Evolutionary conservation across 495 filamentous ascomycete genomes (phyloP).

Genomic region (Aspergillus wentii): DNA sequence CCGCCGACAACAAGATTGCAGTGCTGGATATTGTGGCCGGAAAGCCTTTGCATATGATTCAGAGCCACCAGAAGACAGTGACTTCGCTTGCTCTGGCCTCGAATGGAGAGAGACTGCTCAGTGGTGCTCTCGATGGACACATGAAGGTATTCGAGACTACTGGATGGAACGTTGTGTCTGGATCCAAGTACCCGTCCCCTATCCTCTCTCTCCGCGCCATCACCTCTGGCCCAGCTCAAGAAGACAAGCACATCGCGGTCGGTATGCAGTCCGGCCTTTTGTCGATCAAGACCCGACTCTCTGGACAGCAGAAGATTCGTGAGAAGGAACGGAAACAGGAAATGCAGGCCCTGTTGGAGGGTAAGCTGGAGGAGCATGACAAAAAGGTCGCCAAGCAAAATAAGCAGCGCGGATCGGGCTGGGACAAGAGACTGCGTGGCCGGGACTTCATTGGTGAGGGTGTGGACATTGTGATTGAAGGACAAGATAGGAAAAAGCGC

Average conservation of each 20-base stretch:
- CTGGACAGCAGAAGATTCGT: slow-evolving; percentile 73
- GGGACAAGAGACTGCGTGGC: slow-evolving; percentile 65
- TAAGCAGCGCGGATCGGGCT: slow-evolving; percentile 62
- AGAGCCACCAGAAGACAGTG: slow-evolving; percentile 97
- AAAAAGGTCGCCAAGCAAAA: slow-evolving; percentile 58
- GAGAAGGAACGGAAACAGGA: slow-evolving; percentile 77
- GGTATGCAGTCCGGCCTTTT: slow-evolving; percentile 90
- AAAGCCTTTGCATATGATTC: slow-evolving; percentile 76
- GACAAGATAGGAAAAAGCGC: slow-evolving; percentile 51
- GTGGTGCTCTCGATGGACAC: slow-evolving; percentile 87
- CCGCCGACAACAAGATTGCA: slow-evolving; percentile 80
- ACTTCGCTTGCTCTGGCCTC: slow-evolving; percentile 77
- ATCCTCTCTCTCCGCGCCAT: slow-evolving; percentile 79
- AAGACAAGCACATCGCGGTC: slow-evolving; percentile 86
- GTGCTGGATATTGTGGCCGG: slow-evolving; percentile 94
- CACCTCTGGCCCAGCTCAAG: slow-evolving; percentile 54
- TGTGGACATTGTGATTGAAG: slow-evolving; percentile 81
- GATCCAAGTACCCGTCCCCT: slow-evolving; percentile 85
- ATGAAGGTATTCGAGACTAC: slow-evolving; percentile 93
- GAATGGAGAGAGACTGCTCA: slow-evolving; percentile 72
- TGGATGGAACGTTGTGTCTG: slow-evolving; percentile 87
- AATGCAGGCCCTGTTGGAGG: slow-evolving; percentile 77
- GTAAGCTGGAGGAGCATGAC: slow-evolving; percentile 67
- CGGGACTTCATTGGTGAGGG: slow-evolving; percentile 82
- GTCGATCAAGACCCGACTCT: slow-evolving; percentile 79